Evolutionary conservation across 805 yeast species (phyloP).

Genomic region (Deakozyma indianensis): DNA sequence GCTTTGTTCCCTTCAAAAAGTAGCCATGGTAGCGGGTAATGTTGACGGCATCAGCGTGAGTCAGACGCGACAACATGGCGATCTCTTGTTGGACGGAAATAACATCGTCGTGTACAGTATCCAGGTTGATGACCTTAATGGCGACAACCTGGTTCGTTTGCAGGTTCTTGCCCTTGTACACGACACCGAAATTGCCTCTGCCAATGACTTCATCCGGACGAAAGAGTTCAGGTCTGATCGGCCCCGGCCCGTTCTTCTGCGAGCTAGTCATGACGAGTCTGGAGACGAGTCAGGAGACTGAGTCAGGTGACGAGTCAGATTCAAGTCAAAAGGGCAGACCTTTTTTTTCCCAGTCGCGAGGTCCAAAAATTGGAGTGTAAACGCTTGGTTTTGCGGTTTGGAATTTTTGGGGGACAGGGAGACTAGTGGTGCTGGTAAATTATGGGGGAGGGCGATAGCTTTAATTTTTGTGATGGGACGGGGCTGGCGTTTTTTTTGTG

Average conservation of each 20-base stretch:
- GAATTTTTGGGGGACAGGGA: too few species aligned
- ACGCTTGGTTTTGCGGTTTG: too few species aligned
- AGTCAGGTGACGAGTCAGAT: neutral
- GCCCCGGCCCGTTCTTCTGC: neutral
- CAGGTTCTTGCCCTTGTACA: constrained; percentile 56
- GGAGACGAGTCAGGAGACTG: constrained; percentile 14
- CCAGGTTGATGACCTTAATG: constrained; percentile 81
- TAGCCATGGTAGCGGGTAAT: constrained; percentile 89
- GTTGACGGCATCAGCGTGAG: constrained; percentile 58
- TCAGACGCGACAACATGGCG: constrained; percentile 68
- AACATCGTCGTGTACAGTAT: constrained; percentile 88
- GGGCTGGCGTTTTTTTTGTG: too few species aligned
- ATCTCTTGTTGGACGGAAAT: constrained; percentile 89
- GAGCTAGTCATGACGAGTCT: too few species aligned
- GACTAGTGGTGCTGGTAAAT: too few species aligned
- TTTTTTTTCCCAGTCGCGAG: too few species aligned
- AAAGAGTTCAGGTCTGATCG: constrained; percentile 25
- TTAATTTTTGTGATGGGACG: too few species aligned
- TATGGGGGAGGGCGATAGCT: too few species aligned
- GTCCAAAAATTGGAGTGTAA: too few species aligned
- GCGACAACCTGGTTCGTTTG: constrained; percentile 72
- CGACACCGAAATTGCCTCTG: constrained; percentile 93
- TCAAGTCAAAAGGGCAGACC: too few species aligned
- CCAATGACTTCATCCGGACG: constrained; percentile 86
- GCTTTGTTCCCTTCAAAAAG: constrained; percentile 69